These are phyloP conservation scores for Fraxinus greggii DNA, from an alignment of 305 asterid species.

Conservation along the genomic window DNA sequence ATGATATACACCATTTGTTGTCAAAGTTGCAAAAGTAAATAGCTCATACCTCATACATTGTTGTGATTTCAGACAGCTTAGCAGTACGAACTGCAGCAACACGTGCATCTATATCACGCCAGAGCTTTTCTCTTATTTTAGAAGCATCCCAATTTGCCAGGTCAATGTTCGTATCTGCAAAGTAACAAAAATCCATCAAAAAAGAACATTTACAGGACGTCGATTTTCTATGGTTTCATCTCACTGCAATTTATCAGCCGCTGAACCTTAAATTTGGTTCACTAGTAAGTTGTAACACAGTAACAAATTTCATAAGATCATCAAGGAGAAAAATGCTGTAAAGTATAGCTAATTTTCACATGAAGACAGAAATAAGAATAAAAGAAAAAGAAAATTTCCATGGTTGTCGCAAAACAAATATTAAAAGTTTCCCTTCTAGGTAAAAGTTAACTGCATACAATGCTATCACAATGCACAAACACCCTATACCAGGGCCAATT, in stretches of 20 bases:
- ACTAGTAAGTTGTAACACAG: not conserved
- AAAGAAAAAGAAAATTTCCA: not conserved
- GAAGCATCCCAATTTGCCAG: conserved; percentile 91
- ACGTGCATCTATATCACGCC: conserved; percentile 91
- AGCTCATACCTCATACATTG: conserved; percentile 69
- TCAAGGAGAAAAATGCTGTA: conserved; percentile 16
- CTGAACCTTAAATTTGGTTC: conserved; percentile 4
- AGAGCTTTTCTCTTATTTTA: conserved; percentile 83
- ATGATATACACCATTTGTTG: not conserved
- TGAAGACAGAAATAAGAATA: not conserved
- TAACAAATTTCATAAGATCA: conserved; percentile 15
- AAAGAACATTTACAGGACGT: not conserved
- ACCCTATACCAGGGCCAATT: conserved; percentile 5
- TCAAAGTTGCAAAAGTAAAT: not conserved
- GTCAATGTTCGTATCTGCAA: conserved; percentile 69
- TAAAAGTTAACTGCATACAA: conserved; percentile 16
- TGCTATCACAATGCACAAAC: conserved; percentile 13
- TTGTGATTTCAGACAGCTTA: conserved; percentile 69
- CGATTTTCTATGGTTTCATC: conserved; percentile 15
- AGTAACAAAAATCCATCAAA: conserved; percentile 24
- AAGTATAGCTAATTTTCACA: conserved; percentile 16
- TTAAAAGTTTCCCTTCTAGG: conserved; percentile 14
- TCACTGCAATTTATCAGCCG: conserved; percentile 16
- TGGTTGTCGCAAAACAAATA: not conserved
- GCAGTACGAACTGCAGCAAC: conserved; percentile 64